Conservation (phyloP, 2,329 filamentous ascomycete genomes). For the Scytalidium sp. region DNA sequence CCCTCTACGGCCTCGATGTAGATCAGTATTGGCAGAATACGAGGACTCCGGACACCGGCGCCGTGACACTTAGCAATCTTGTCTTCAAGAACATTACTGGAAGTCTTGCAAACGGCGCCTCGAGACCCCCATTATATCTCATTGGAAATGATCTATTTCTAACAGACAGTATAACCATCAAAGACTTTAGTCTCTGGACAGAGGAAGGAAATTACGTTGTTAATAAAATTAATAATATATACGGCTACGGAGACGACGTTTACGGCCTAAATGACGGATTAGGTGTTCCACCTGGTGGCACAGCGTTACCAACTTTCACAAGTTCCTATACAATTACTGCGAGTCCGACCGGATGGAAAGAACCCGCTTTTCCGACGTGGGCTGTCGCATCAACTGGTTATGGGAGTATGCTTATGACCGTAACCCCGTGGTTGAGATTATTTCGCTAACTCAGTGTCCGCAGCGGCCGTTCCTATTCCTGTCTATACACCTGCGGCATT, state of each 20-base stretch:
- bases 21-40: slow-evolving; percentile 24
- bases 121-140: slow-evolving; percentile 27
- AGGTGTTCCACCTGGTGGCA: slow-evolving; percentile 4
- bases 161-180: slow-evolving; percentile 28
- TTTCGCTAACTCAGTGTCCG: neutral
- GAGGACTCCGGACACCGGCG: slow-evolving; percentile 21
- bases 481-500: slow-evolving; percentile 28
- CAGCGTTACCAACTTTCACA: slow-evolving; percentile 21
- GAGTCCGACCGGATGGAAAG: slow-evolving; percentile 24
- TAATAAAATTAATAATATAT: slow-evolving; percentile 33
- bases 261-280: slow-evolving; percentile 20
- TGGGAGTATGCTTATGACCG: slow-evolving; percentile 19
- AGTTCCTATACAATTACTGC: slow-evolving; percentile 28
- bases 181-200: slow-evolving; percentile 34
- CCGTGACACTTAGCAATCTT: slow-evolving; percentile 19
- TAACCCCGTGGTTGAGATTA: neutral
- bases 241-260: slow-evolving; percentile 27
- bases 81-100: slow-evolving; percentile 29
- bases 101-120: slow-evolving; percentile 28
- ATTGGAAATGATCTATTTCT: slow-evolving; percentile 30
- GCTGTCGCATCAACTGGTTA: slow-evolving; percentile 29
- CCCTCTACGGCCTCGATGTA: slow-evolving; percentile 10
- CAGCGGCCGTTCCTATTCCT: slow-evolving; percentile 26
- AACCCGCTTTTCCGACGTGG: slow-evolving; percentile 28
- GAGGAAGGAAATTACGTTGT: slow-evolving; percentile 19